Evolutionary conservation across 2,329 filamentous ascomycete genomes (phyloP), one percentile per base, ranked within the genome.

Genomic region (Metarhizium robertsii): DNA sequence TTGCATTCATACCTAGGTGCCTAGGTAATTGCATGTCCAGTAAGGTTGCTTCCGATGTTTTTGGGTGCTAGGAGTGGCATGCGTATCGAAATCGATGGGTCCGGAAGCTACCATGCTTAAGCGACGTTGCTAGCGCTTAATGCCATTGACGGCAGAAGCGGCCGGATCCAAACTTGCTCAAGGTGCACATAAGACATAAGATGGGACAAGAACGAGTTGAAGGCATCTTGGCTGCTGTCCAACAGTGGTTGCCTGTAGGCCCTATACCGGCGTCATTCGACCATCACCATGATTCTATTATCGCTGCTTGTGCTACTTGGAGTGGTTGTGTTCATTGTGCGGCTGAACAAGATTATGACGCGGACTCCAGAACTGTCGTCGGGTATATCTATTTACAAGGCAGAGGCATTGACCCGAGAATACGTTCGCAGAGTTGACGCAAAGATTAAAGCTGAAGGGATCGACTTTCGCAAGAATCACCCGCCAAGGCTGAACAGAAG

Each of bases 401-500:
- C 67, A 65, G 49, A 58, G 62, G 38, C 66, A 64, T 18, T 77
- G 71, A 73, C 70, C 20, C 62, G 61, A 4, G 61, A 71, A 8
- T 59, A 68, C 47, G 60, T 75, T n/a, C 64, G 61, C 49, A 61
- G 65, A 32, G 70, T 69, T 2, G 73, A 71, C 55, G 60, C 67
- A 45, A 64, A 64, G 40, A 53, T 75, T 18, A 61, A 69, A 53
- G 62, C 65, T n/a, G 59, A 65, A 3, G 73, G 73, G 1, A 62
- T 75, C 20, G 67, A 75, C 54, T 75, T 71, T 57, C 61, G 59
- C 6, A 64, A 67, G 34, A 66, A 69, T 42, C 59, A 76, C 18
- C 75, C 75, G 4, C 71, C 68, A 1, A 69, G 65, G 55, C 60
- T 72, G 50, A 66, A 72, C 13, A 69, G 75, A 47, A 69, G 73